Base-by-base conservation (phyloP, 352 stramenopile species). In the Aphanomyces stellatus region DNA sequence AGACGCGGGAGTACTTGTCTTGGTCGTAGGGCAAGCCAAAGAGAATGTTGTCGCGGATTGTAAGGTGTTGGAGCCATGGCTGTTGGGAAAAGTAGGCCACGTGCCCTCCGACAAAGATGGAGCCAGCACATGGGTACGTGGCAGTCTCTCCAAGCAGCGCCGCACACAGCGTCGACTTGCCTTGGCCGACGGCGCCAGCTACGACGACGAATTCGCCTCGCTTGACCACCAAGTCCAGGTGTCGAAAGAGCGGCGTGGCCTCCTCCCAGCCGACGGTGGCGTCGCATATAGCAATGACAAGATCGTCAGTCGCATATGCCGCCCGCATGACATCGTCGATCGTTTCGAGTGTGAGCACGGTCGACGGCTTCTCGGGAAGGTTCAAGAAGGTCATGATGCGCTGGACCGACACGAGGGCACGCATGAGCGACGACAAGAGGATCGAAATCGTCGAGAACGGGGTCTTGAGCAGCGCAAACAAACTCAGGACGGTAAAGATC, bases 81-180 rank as follows among this genome's bases (percentile, higher is more conserved):
- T 79, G 67, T 35, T 79, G 74, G 19, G 67, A 73, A 57, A 77
- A 30, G 75, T 62, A 68, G 17, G 61, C 51, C 4, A 62, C 61
- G 24, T 68, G 24, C 15, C 61, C 51, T 22, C 43, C 51, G 4
- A 65, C 19, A 6, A 31, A 59, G 15, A 68, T 28, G 10, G 22
- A 27, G 40, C 61, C 28, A 15, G 10, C 28, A n/a, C 0, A 30
- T 24, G 27, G 51, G 0, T 71, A 10, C 24, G 64, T 72, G 65
- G 87, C 76, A 72, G 96, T 95, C 64, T 98, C 91, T 30, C 90
- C 89, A 11, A 98, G 62, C 62, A 98, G 76, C 13, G 88, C 82
- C 13, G 78, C 81, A 8, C 98, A 67, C 8, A 98, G 79, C 2
- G 81, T 93, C 28, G 74, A 88, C 69, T 98, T 98, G 25, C 91